Evolutionary conservation across 2,329 filamentous ascomycete genomes (phyloP), one percentile per base, ranked within the genome.

Genomic region (Talaromyces sp.): DNA sequence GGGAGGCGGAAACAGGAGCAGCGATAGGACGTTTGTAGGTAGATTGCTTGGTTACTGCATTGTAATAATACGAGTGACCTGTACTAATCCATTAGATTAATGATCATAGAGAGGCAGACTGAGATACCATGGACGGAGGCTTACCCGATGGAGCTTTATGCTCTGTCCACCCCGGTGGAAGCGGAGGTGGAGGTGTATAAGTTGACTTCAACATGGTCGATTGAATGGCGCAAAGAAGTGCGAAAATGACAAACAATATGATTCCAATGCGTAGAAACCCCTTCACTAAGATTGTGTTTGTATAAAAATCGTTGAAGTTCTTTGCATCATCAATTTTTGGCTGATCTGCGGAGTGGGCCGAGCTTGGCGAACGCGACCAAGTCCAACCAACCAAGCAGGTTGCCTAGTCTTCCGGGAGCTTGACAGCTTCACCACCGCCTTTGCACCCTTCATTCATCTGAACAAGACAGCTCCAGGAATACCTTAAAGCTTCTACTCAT

Each of bases 21-120:
- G 78, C 74, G 66, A 80, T 79, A n/a, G 93, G 93, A 39, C 92
- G 87, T 45, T 85, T 90, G 77, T 97, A 97, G 50, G 93, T 97
- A 0, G 93, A 97, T 72, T 91, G 86, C 72, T 95, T 92, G 1
- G 91, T 94, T 63, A 85, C 82, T 54, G 88, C 83, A 79, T 97
- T 90, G 81, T 96, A 95, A 79, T 93, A 97, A 80, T 97, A 97
- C 33, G 85, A 84, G 77, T 97, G 93, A 4, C 92, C 92, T 86
- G 65, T 25, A 41, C 15, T 49, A 52, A 45, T 45, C 43, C 31
- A 57, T 76, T 63, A 75, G 71, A 57, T 50, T 35, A 52, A 66
- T 60, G 65, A 45, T 54, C 63, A 63, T 39, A 64, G 50, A 68
- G 54, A 43, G 13, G 11, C 31, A 19, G n/a, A 22, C 50, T 19